These are phyloP conservation scores for Boletus edulis DNA, from an alignment of 768 basidiomycete genomes.

Conservation along the genomic window DNA sequence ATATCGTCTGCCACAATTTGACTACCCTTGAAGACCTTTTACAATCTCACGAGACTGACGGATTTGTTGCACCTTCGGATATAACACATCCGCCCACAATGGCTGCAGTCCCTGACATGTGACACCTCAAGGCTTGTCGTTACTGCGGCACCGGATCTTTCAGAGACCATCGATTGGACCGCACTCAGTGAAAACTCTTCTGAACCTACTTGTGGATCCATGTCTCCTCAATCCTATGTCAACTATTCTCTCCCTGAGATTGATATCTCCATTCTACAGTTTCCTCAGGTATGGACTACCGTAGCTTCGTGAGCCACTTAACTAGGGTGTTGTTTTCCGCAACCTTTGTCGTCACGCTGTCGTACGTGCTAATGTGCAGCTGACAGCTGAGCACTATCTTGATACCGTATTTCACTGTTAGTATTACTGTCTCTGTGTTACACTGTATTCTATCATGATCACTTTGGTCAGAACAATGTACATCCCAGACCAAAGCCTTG, in stretches of 20 bases:
- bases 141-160: no score
- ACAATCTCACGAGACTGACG: not conserved
- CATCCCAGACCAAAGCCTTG: no score
- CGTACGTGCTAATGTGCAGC: not conserved
- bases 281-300: not conserved
- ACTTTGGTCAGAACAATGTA: no score
- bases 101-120: not conserved
- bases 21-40: conserved; percentile 4
- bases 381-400: not conserved
- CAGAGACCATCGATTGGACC: conserved; percentile 15
- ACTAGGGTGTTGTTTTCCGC: not conserved
- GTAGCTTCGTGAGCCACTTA: not conserved
- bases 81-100: not conserved
- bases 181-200: not conserved
- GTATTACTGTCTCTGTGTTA: no score
- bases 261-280: no score
- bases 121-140: not conserved
- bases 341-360: no score
- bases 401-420: not conserved
- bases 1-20: not conserved
- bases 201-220: not conserved
- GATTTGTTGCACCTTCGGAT: not conserved
- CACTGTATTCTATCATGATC: no score
- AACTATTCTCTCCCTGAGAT: not conserved
- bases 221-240: not conserved